Conservation (phyloP, 2,329 filamentous ascomycete genomes). For the Trichocomaceae sp. region DNA sequence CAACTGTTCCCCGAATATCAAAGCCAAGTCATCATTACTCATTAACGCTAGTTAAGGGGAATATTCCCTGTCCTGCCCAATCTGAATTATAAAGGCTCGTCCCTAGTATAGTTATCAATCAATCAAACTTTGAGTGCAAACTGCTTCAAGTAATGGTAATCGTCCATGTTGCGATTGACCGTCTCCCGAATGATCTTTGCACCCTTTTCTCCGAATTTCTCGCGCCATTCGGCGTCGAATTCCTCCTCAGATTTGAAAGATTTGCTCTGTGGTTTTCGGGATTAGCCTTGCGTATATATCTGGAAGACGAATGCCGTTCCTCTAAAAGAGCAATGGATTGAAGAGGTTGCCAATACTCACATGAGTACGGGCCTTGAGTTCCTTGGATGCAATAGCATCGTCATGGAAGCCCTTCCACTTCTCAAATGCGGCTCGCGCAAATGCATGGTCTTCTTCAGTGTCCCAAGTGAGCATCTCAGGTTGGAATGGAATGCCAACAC, state of each 20-base stretch:
- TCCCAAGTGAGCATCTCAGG: slow-evolving; percentile 81
- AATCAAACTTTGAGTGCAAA: slow-evolving; percentile 51
- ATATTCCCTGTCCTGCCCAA: not conserved
- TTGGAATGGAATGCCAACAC: slow-evolving; percentile 68
- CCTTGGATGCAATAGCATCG: slow-evolving; percentile 78
- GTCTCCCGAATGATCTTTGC: slow-evolving; percentile 54
- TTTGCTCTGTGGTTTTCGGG: slow-evolving; percentile 20
- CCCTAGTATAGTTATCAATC: not conserved
- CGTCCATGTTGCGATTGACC: slow-evolving; percentile 52
- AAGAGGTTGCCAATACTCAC: slow-evolving; percentile 26
- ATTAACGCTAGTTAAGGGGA: not conserved
- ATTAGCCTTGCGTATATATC: slow-evolving; percentile 6
- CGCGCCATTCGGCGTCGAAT: slow-evolving; percentile 53
- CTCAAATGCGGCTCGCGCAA: slow-evolving; percentile 71
- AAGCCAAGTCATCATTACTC: not conserved
- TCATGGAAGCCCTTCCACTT: slow-evolving; percentile 98
- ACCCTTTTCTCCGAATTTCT: slow-evolving; percentile 55
- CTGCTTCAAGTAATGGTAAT: slow-evolving; percentile 61
- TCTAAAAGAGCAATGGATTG: not conserved
- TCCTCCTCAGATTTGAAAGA: slow-evolving; percentile 46
- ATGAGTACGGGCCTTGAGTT: slow-evolving; percentile 56
- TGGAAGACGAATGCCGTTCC: not conserved
- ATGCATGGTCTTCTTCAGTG: slow-evolving; percentile 61
- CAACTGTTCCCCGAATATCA: not conserved
- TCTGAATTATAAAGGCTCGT: not conserved